Percentiles rank a stretch among this genome's conserved stretches.
Evolutionary conservation across 108 stramenopile genomes (phyloP).

Genomic region (Epithemia pelagica): DNA sequence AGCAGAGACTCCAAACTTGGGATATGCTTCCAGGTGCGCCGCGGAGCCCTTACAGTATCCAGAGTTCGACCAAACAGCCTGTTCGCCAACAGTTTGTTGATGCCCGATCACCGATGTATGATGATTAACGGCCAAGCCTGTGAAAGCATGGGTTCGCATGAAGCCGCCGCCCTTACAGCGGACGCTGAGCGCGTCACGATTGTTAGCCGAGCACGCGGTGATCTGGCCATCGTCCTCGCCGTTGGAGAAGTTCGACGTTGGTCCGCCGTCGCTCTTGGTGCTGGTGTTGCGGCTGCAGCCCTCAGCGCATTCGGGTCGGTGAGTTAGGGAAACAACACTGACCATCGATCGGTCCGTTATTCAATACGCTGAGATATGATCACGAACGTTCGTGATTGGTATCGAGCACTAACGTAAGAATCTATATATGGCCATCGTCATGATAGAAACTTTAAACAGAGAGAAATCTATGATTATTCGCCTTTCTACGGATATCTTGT

Average conservation of each 20-base stretch:
- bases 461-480: too few species aligned
- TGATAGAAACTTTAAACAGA: too few species aligned
- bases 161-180: neutral
- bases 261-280: neutral
- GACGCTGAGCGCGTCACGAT: slow-evolving; percentile 2
- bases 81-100: slow-evolving; percentile 10
- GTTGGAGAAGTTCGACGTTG: neutral
- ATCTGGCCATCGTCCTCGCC: slow-evolving; percentile 3
- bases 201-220: neutral
- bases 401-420: too few species aligned
- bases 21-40: neutral
- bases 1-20: neutral
- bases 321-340: neutral
- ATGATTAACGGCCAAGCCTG: slow-evolving; percentile 3
- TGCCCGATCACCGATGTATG: slow-evolving; percentile 7
- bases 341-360: too few species aligned
- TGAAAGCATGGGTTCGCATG: neutral
- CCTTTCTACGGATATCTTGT: too few species aligned
- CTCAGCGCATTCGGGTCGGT: neutral
- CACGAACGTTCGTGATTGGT: too few species aligned
- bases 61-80: neutral
- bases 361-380: too few species aligned
- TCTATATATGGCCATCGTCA: too few species aligned
- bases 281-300: neutral
- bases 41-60: slow-evolving; percentile 6